Evolutionary conservation across 495 filamentous ascomycete species (phyloP).

Genomic region (Annulohypoxylon maeteangense): DNA sequence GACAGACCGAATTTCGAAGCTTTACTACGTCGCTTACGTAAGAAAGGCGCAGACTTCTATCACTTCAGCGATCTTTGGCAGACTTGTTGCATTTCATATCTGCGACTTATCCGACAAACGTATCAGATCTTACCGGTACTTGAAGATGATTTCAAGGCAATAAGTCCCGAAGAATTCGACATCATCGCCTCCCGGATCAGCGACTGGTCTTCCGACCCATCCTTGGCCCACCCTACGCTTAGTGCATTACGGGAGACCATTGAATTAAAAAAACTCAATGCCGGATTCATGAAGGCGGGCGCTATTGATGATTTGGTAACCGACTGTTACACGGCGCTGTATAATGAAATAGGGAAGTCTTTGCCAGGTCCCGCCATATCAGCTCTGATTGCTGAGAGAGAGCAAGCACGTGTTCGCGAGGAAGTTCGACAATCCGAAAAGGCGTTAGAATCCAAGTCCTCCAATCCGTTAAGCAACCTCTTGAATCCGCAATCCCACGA

Average conservation of each 20-base stretch:
- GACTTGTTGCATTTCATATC: slow-evolving; percentile 76
- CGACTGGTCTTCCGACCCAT: slow-evolving; percentile 61
- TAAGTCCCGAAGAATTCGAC: slow-evolving; percentile 83
- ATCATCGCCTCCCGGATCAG: slow-evolving; percentile 61
- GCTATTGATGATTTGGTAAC: slow-evolving; percentile 90
- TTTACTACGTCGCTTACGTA: slow-evolving; percentile 82
- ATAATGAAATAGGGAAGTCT: slow-evolving; percentile 60
- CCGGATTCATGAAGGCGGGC: slow-evolving; percentile 81
- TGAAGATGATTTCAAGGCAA: slow-evolving; percentile 82
- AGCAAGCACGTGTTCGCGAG: slow-evolving; percentile 37
- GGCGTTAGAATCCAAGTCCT: slow-evolving; percentile 30
- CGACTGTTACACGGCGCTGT: slow-evolving; percentile 87
- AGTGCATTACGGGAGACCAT: slow-evolving; percentile 83
- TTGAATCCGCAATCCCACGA: slow-evolving; percentile 47
- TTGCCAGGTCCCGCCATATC: slow-evolving; percentile 48
- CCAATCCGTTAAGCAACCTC: slow-evolving; percentile 44
- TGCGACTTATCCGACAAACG: slow-evolving; percentile 76
- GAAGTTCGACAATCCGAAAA: slow-evolving; percentile 41
- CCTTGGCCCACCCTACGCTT: slow-evolving; percentile 61
- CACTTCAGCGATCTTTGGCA: slow-evolving; percentile 89
- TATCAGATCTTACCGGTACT: slow-evolving; percentile 72
- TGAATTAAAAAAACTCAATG: slow-evolving; percentile 92
- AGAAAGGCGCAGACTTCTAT: slow-evolving; percentile 84
- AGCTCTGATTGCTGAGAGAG: slow-evolving; percentile 46
- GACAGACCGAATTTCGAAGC: slow-evolving; percentile 84